phyloP scores from a whole-genome alignment of 2,329 filamentous ascomycete genomes.

The Remersonia thermophila region DNA sequence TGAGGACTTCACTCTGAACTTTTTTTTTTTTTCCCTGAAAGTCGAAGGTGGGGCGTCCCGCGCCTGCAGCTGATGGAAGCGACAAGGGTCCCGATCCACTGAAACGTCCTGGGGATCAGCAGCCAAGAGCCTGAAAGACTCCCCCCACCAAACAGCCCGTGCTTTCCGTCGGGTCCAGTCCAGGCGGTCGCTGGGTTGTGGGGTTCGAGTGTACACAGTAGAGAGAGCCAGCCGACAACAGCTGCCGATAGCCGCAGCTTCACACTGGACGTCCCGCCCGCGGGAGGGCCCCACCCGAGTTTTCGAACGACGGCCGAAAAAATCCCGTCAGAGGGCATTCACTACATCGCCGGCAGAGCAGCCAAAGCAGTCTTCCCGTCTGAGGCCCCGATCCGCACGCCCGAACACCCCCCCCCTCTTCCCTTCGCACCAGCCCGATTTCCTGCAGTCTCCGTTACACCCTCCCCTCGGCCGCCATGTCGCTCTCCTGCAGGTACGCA shows the following conservation, averaged over 20 bases:
- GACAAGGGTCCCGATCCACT: neutral
- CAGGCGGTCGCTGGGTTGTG: no score
- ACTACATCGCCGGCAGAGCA: slow-evolving; percentile 9
- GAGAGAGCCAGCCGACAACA: neutral
- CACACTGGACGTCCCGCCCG: slow-evolving; percentile 6
- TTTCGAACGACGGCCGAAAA: slow-evolving; percentile 18
- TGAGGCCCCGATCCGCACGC: slow-evolving; percentile 4
- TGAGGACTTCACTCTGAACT: slow-evolving; percentile 15
- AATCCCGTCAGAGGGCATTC: slow-evolving; percentile 13
- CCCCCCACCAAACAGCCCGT: neutral
- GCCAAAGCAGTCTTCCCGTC: no score
- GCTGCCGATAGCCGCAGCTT: slow-evolving; percentile 1
- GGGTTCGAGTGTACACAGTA: no score
- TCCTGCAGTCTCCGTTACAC: slow-evolving; percentile 1
- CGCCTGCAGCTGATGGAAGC: slow-evolving; percentile 5
- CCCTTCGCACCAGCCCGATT: slow-evolving; percentile 7
- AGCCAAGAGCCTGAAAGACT: neutral
- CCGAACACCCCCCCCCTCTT: no score
- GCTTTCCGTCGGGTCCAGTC: no score
- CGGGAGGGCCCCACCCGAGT: slow-evolving; percentile 8
- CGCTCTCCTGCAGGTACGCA: slow-evolving; percentile 49
- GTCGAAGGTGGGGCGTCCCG: slow-evolving; percentile 12
- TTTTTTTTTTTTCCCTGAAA: slow-evolving; percentile 22
- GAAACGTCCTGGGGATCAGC: neutral
- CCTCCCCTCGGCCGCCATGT: slow-evolving; percentile 35